phyloP scores from a whole-genome alignment of 805 yeast species.

The Nakazawaea siamensis region DNA sequence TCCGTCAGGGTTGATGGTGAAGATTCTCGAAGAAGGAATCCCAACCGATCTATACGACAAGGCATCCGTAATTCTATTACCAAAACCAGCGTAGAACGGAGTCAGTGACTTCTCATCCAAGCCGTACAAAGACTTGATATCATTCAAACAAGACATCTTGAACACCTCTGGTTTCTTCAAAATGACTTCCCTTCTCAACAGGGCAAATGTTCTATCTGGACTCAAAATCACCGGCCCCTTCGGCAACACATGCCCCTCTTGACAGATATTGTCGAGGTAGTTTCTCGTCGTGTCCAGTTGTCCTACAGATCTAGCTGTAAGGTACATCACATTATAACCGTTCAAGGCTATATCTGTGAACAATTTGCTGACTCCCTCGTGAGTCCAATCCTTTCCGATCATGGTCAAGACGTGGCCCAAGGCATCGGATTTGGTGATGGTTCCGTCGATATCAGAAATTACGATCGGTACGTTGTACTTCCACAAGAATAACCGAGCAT shows the following conservation, averaged over 20 bases:
- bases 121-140: conserved; percentile 66
- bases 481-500: conserved; percentile 78
- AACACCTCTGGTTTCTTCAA: conserved; percentile 96
- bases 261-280: conserved; percentile 70
- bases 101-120: conserved; percentile 28
- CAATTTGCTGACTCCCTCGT: conserved; percentile 86
- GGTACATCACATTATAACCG: conserved; percentile 88
- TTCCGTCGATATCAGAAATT: conserved; percentile 95
- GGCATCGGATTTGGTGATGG: conserved; percentile 96
- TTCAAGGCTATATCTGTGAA: conserved; percentile 81
- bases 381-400: conserved; percentile 98
- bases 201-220: conserved; percentile 96
- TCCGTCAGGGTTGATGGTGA: conserved; percentile 93
- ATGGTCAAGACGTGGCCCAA: conserved; percentile 90
- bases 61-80: conserved; percentile 94
- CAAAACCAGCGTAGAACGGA: conserved; percentile 96
- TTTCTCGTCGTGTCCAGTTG: conserved; percentile 89
- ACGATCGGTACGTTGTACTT: conserved; percentile 79
- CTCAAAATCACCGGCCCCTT: conserved; percentile 89
- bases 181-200: conserved; percentile 84
- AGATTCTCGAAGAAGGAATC: conserved; percentile 87
- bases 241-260: conserved; percentile 69
- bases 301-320: conserved; percentile 93
- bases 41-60: conserved; percentile 89
- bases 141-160: conserved; percentile 93